These are phyloP conservation scores for Raphanus sativus DNA, from an alignment of 345 rosid genomes.

Conservation along the genomic window DNA sequence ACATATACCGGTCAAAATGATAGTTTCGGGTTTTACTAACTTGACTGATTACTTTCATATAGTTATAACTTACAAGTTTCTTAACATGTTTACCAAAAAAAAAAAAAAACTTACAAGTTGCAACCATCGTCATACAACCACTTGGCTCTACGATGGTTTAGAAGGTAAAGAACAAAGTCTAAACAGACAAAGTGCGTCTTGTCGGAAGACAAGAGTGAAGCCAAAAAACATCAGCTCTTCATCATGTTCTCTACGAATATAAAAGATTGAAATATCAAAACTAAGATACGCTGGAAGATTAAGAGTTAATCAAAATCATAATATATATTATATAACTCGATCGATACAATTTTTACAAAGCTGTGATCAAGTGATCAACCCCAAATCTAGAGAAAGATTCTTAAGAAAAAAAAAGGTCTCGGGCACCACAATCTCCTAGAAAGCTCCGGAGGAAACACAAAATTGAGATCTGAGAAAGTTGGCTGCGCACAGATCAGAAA, in stretches of 20 bases:
- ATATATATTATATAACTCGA: background rate
- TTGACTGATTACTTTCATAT: background rate
- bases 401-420: background rate
- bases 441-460: background rate
- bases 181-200: background rate
- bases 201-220: background rate
- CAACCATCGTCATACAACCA: background rate
- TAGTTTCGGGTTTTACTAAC: too few species aligned
- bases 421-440: background rate
- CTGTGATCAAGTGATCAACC: background rate
- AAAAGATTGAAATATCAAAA: background rate
- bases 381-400: background rate
- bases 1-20: too few species aligned
- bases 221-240: background rate
- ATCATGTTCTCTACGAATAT: background rate
- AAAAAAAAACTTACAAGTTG: background rate
- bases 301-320: background rate
- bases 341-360: background rate
- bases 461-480: background rate
- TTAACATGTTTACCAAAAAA: too few species aligned
- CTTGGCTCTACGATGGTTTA: background rate
- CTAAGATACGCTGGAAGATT: background rate
- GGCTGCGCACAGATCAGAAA: background rate
- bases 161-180: background rate
- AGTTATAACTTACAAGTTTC: background rate